phyloP scores from a whole-genome alignment of 2,329 filamentous ascomycete species.

The Aspergillus intermedius region DNA sequence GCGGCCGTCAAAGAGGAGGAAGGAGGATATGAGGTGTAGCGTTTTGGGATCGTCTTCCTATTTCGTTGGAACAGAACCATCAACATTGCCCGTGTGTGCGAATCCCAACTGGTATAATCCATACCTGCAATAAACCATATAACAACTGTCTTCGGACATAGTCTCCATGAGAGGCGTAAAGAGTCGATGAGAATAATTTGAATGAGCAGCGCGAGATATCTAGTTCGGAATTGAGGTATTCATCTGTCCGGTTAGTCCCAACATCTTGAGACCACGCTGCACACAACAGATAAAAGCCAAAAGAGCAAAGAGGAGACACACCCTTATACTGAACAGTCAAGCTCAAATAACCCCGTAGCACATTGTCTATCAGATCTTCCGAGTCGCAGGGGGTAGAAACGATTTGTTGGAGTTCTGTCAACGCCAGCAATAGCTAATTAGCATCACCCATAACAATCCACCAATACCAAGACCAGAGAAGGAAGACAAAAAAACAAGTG shows the following conservation, averaged over 20 bases:
- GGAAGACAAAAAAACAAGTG: neutral
- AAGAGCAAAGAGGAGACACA: conserved; percentile 22
- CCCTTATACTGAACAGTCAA: conserved; percentile 68
- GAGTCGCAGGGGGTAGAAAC: conserved; percentile 53
- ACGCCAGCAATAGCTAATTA: conserved; percentile 5
- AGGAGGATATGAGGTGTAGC: conserved; percentile 75
- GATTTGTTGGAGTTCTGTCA: conserved; percentile 60
- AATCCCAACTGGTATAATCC: conserved; percentile 4
- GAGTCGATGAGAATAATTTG: conserved; percentile 64
- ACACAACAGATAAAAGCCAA: neutral
- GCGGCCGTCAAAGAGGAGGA: conserved; percentile 82
- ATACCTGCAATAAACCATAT: conserved; percentile 70
- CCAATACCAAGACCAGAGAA: conserved; percentile 1
- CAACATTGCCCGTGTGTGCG: neutral
- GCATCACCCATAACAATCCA: neutral
- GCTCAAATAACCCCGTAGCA: conserved; percentile 74
- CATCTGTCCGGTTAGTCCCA: conserved; percentile 42
- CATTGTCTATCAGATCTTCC: conserved; percentile 71
- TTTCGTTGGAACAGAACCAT: neutral
- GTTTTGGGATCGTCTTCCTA: conserved; percentile 77
- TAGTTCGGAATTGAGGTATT: conserved; percentile 68
- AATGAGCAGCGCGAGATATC: conserved; percentile 75
- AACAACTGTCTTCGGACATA: conserved; percentile 92
- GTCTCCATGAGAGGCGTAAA: conserved; percentile 69
- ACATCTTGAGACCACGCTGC: conserved; percentile 3